Base-by-base conservation (phyloP, 768 basidiomycete genomes). In the Rhizopogon vinicolor region DNA sequence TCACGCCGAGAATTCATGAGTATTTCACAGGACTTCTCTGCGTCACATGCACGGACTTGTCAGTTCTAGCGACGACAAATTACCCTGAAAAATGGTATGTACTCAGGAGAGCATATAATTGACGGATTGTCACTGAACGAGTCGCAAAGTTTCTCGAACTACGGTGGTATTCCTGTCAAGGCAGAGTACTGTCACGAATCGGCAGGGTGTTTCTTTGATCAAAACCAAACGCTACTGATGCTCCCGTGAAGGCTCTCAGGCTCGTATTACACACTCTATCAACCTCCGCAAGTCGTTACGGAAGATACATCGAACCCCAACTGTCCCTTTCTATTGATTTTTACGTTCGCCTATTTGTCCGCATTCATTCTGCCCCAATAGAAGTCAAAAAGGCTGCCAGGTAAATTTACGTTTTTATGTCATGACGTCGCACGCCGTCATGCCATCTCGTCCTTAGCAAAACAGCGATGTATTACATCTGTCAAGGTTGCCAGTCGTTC, bases 171-270 rank as follows among this genome's bases (percentile, higher is more conserved):
- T 6, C 87, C 91, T 41, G 78, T 89, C 28, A 93, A 91, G 65
- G 86, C 90, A n/a, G 96, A 97, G 71, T 99, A 92, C 68, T 89
- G 86, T 58, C 96, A 99, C 64, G 96, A 99, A 80, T 86, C 83
- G 41, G 95, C 91, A 71, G 48, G 56, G 88, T 69, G 9, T 46
- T 35, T 29, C 31, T 46, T 9, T 42, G 7, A 45, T 28, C 43
- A 51, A 39, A 6, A 37, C 10, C 22, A 49, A 22, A 52, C 45
- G 43, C 51, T 25, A 50, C 31, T 54, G 39, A 33, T 53, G 3
- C 25, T 60, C 43, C 41, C n/a, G 39, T 31, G 9, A 62, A 95
- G 91, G 91, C 93, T 22, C 82, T 99, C 28, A 86, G 97, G 18
- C 79, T 99, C 1, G 87, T 98, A n/a, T 78, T 99, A 6, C 82